Evolutionary conservation across 768 basidiomycete genomes (phyloP), one percentile per base, ranked within the genome.

Genomic region (Kwoniella heveanensis): DNA sequence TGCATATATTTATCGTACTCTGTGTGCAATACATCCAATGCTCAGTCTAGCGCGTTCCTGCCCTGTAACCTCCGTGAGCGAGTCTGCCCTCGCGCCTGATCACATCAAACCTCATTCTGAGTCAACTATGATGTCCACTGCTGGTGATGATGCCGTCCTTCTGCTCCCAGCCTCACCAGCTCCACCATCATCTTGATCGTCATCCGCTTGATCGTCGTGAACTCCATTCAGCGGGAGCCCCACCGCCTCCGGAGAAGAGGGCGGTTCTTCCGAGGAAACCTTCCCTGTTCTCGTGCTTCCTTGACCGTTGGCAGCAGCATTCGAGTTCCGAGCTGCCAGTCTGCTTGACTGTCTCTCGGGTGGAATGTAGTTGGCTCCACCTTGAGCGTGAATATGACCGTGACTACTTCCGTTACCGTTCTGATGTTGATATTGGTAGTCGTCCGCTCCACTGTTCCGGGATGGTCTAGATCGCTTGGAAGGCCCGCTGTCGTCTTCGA

Each of bases 201-300:
- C 7, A 32, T 32, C 32, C 5, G 5, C 32, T 6, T 32, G 32
- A 32, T 32, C 32, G 13, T 32, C 32, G 13, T 32, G 32, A 6
- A 32, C 13, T 6, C 32, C 32, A 13, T 32, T 32, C 32, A 32
- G n/a, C n/a, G n/a, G n/a, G n/a, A 32, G 32, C 32, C 32, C 13
- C n/a, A 6, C 32, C 5, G 13, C 5, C 32, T 5, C 32, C 32
- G 32, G 32, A 32, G 32, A 32, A 32, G 32, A 32, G 7, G 32
- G n/a, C n/a, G n/a, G n/a, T n/a, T n/a, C 32, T 32, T 32, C 32
- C 32, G 32, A 32, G 7, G 13, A 13, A 32, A 13, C 72, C 69
- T 24, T 68, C 67, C 57, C 57, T 60, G 8, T 52, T n/a, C 25
- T 51, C 51, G 25, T 60, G 55, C 55, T 55, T 60, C n/a, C 39